A percentile compares a stretch with the other conserved stretches of the same genome.
These are phyloP conservation scores for Fusarium anguioides DNA, from an alignment of 2,329 filamentous ascomycete genomes.

Conservation along the genomic window DNA sequence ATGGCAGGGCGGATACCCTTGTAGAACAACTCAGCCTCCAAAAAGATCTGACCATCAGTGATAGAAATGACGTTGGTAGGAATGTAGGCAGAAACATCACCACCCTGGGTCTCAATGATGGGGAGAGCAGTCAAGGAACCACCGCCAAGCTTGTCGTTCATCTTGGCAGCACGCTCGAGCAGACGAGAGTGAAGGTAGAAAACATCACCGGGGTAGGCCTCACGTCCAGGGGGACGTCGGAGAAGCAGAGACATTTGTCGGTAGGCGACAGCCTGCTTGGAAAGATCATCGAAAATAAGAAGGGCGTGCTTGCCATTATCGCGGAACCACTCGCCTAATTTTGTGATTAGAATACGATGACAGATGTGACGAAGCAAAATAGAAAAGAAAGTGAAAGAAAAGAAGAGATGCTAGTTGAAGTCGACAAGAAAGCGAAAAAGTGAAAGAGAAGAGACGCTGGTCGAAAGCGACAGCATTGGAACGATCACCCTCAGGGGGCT, in stretches of 20 bases:
- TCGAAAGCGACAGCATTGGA: too few species aligned
- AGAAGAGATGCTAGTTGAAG: too few species aligned
- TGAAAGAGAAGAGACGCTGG: too few species aligned
- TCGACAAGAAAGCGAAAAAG: too few species aligned
- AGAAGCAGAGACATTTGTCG: constrained; percentile 99
- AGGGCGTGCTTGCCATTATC: constrained; percentile 90
- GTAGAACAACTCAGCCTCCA: constrained; percentile 99
- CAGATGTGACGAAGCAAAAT: too few species aligned
- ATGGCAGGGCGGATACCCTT: constrained; percentile 99
- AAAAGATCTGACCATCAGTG: constrained; percentile 99
- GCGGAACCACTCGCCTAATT: constrained; percentile 75
- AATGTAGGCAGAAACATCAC: constrained; percentile 99
- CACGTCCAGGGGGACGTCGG: constrained; percentile 97
- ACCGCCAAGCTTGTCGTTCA: constrained; percentile 94
- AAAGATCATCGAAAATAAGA: constrained; percentile 93
- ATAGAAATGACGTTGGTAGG: constrained; percentile 99
- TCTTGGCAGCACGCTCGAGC: constrained; percentile 98
- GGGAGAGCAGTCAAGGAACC: constrained; percentile 97
- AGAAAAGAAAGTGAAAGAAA: too few species aligned
- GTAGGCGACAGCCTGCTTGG: constrained; percentile 97
- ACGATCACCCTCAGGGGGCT: too few species aligned
- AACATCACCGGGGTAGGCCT: constrained; percentile 98
- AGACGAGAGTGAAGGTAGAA: constrained; percentile 99
- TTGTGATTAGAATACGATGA: too few species aligned
- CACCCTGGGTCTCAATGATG: constrained; percentile 99